phyloP scores from a whole-genome alignment of 768 basidiomycete species.

The Tylopilus subfusipes region DNA sequence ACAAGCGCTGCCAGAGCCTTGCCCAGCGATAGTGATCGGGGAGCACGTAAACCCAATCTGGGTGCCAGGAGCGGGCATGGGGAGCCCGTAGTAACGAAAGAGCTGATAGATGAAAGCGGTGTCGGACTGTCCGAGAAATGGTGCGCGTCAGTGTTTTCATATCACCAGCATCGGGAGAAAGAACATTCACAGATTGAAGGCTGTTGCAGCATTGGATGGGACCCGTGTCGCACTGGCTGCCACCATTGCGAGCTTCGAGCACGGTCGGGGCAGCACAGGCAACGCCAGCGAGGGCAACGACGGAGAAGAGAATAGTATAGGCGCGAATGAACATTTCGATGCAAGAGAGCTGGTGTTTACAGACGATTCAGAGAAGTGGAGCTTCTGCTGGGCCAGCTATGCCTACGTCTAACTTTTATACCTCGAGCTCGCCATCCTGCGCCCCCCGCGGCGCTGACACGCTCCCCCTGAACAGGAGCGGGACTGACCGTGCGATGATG shows the following conservation, averaged over 20 bases:
- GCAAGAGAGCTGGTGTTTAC: background rate
- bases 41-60: constrained; percentile 1
- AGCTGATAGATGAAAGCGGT: background rate
- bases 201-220: constrained; percentile 18
- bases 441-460: background rate
- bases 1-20: background rate
- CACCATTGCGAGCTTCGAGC: background rate
- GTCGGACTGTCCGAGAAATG: background rate
- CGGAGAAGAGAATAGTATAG: background rate
- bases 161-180: background rate
- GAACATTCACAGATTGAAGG: background rate
- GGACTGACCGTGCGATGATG: background rate
- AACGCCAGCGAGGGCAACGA: constrained; percentile 7
- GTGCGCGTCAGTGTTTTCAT: background rate
- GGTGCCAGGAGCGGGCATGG: background rate
- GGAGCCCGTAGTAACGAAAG: background rate
- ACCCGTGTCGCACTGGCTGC: constrained; percentile 38
- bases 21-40: background rate
- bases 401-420: background rate
- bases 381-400: background rate
- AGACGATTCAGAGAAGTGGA: background rate
- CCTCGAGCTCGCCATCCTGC: background rate
- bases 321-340: constrained; percentile 8
- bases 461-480: background rate
- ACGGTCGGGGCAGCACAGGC: background rate